Evolutionary conservation across 441 rosid genomes (phyloP), one percentile per base, ranked within the genome.

Genomic region (Populus hybrid): DNA sequence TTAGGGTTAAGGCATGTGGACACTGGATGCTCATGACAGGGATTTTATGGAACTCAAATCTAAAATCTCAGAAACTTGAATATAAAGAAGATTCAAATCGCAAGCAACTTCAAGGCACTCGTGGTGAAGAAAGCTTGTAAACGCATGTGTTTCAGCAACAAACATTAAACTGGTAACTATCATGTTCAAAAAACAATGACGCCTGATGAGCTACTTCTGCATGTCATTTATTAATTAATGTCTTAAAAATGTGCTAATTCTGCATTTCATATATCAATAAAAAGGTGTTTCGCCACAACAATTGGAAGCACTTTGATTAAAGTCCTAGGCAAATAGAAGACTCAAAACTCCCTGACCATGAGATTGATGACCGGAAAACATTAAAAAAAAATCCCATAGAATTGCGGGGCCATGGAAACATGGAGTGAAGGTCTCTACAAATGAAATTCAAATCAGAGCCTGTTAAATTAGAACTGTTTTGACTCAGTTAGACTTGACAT

Each of bases 401-500:
- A 67, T 38, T 66, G 53, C 10, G 32, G 21, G 71, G 61, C 26
- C 34, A 75, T 26, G 46, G 72, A 26, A 72, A 53, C 40, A 30
- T 61, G 35, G n/a, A 57, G 6, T 21, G n/a, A 6, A 11, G 4
- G 74, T 59, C 75, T 67, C 78, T 77, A 59, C 46, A 67, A 75
- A 73, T 75, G 63, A 10, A 23, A 23, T 68, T 40, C 50, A 68
- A 46, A 23, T 53, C 77, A 18, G 30, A 28, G 4, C 30, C 30
- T 28, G 30, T 28, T 28, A 28, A 28, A 28, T 24, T 12, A 18
- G 4, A 35, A 23, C 26, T 8, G 16, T 42, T 24, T 40, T 65
- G 23, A 76, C 75, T 86, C 78, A 89, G 69, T 86, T 77, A 59
- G 90, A 75, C 81, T 89, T 87, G 79, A 89, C 79, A 70, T 86